Evolutionary conservation across 495 filamentous ascomycete genomes (phyloP), one percentile per base, ranked within the genome.

Genomic region (Xylaria castorea): DNA sequence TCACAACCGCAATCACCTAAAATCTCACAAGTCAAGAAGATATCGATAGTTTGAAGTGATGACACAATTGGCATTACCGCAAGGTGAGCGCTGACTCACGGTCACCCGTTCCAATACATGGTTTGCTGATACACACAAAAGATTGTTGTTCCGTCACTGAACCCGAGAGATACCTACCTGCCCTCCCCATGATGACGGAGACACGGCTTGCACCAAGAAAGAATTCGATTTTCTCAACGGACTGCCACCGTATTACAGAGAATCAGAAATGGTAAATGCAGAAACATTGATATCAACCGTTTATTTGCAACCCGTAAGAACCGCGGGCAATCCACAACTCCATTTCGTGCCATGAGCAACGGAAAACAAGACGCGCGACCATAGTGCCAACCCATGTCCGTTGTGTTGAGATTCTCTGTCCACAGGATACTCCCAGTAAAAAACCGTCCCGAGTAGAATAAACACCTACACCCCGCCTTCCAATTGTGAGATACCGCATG

Each of bases 271-370:
- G 48, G 18, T 51, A 71, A 71, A 46, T 71, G 61, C 70, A 66
- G 46, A 71, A 71, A 71, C 71, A 79, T 76, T 71, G 77, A 79
- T 71, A 79, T 79, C 74, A 76, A 74, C 78, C 78, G 69, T 79
- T 73, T 79, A 79, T 79, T 78, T 79, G 78, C 78, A 79, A 74
- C 76, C 76, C 78, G 57, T 66, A 72, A 74, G 71, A 77, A 79
- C 74, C 77, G 76, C 71, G 75, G 70, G 70, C 70, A 71, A 75
- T 74, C 75, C 75, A 79, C 78, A 72, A 72, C 75, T 75, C 78
- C 78, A 71, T 75, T 69, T 78, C 74, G 78, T 79, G 76, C 77
- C 78, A 71, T 75, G 78, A 79, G 78, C 74, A 71, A 65, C 63
- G 74, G 71, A 75, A 75, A 71, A 79, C 70, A 68, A 76, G 71